A percentile compares a stretch with the other conserved stretches of the same genome.
phyloP scores from a whole-genome alignment of 495 filamentous ascomycete genomes.

The Chaetomium cochliodes region DNA sequence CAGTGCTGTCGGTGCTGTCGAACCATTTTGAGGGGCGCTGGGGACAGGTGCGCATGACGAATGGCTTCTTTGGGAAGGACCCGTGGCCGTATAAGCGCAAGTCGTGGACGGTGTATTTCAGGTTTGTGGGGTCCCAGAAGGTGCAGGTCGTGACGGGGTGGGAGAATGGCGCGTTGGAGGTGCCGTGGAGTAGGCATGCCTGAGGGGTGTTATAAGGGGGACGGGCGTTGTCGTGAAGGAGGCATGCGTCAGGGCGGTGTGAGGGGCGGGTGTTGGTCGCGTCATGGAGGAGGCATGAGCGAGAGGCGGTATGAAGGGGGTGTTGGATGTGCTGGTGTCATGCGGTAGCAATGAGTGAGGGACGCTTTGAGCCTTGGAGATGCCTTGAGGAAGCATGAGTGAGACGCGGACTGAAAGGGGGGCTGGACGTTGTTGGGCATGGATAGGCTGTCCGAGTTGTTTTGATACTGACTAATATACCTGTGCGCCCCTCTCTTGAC shows the following conservation, averaged over 20 bases:
- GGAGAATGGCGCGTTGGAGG: conserved; percentile 33
- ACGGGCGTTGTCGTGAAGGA: too few relatives aligned
- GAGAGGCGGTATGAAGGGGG: neutral
- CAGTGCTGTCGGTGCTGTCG: conserved; percentile 28
- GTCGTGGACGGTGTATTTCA: conserved; percentile 33
- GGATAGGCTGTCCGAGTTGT: too few relatives aligned
- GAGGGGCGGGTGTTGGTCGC: too few relatives aligned
- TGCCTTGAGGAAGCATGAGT: too few relatives aligned
- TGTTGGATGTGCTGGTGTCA: neutral
- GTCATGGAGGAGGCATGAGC: too few relatives aligned
- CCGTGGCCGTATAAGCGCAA: conserved; percentile 29
- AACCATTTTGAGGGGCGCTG: conserved; percentile 28
- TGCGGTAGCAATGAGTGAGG: too few relatives aligned
- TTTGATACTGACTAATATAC: too few relatives aligned
- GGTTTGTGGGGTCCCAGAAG: conserved; percentile 26
- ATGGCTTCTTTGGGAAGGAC: conserved; percentile 29
- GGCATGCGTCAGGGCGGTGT: too few relatives aligned
- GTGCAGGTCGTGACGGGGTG: conserved; percentile 34
- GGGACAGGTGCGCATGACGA: conserved; percentile 33
- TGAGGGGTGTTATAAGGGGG: neutral
- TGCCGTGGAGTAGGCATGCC: conserved; percentile 26
- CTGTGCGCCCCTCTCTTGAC: too few relatives aligned
- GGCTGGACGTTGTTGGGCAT: too few relatives aligned
- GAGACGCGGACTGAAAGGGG: too few relatives aligned
- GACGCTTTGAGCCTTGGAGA: too few relatives aligned